Percentiles rank a stretch among this genome's conserved stretches.
These are phyloP conservation scores for Peterozyma xylosa DNA, from an alignment of 805 yeast species.

Conservation along the genomic window DNA sequence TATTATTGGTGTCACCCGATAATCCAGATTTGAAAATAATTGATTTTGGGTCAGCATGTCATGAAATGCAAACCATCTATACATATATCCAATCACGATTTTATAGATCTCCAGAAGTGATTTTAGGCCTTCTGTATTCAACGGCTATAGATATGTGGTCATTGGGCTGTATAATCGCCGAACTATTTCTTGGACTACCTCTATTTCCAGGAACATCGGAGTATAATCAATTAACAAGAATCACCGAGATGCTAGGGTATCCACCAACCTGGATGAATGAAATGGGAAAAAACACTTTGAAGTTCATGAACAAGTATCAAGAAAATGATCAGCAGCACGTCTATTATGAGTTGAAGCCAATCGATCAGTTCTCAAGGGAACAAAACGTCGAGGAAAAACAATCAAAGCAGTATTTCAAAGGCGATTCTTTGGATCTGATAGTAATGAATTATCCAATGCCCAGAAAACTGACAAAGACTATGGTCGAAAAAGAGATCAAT, in stretches of 20 bases:
- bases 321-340: conserved; percentile 18
- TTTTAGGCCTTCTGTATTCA: conserved; percentile 86
- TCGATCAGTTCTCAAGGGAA: conserved; percentile 44
- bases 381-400: conserved; percentile 60
- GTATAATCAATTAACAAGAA: conserved; percentile 80
- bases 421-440: conserved; percentile 59
- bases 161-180: conserved; percentile 53
- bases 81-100: conserved; percentile 91
- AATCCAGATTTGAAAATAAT: conserved; percentile 84
- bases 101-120: conserved; percentile 91
- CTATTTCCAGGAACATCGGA: conserved; percentile 93
- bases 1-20: conserved; percentile 70
- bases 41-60: conserved; percentile 95
- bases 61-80: conserved; percentile 80
- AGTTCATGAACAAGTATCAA: conserved; percentile 49
- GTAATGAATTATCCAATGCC: conserved; percentile 70
- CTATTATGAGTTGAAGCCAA: conserved; percentile 22
- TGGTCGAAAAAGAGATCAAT: conserved; percentile 63
- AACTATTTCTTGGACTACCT: conserved; percentile 73
- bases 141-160: conserved; percentile 85
- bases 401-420: conserved; percentile 76
- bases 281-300: conserved; percentile 77
- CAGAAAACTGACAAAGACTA: conserved; percentile 41
- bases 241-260: conserved; percentile 70
- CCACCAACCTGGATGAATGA: conserved; percentile 98